A percentile compares a stretch with the other conserved stretches of the same genome.
These are phyloP conservation scores for Aureobasidium lini DNA, from an alignment of 2,329 filamentous ascomycete genomes.

Conservation along the genomic window DNA sequence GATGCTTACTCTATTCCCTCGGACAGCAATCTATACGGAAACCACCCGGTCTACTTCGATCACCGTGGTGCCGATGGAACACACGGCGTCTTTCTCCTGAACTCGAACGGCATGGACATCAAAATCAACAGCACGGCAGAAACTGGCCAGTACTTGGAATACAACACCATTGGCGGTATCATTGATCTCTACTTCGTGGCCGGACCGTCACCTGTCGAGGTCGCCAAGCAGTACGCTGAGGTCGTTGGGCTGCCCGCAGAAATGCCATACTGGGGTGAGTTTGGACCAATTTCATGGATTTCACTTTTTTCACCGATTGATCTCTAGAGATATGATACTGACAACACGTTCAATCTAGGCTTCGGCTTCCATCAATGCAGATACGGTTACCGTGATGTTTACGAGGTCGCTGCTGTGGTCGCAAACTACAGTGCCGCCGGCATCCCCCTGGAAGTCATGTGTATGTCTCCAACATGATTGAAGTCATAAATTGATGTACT, in stretches of 20 bases:
- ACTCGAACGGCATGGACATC: constrained; percentile 69
- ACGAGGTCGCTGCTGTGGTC: constrained; percentile 58
- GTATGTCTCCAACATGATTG: not conserved
- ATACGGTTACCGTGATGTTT: constrained; percentile 50
- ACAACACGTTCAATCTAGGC: constrained; percentile 25
- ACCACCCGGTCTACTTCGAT: constrained; percentile 69
- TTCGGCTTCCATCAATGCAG: constrained; percentile 45
- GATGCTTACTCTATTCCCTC: constrained; percentile 55
- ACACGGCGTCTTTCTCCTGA: constrained; percentile 62
- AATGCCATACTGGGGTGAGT: constrained; percentile 39
- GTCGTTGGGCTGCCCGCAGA: constrained; percentile 42
- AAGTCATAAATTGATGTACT: not conserved
- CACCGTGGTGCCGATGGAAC: constrained; percentile 50
- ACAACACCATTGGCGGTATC: constrained; percentile 70
- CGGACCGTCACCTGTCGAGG: constrained; percentile 39
- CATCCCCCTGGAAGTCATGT: constrained; percentile 63
- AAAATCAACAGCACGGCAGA: constrained; percentile 57
- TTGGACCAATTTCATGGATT: too few species aligned
- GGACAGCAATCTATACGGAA: constrained; percentile 62
- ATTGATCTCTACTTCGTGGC: constrained; percentile 55
- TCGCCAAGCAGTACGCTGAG: constrained; percentile 44
- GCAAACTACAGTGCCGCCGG: constrained; percentile 57
- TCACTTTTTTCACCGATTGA: too few species aligned
- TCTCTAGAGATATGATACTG: not conserved
- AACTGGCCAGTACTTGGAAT: constrained; percentile 64